Evolutionary conservation across 2,329 filamentous ascomycete genomes (phyloP).

Genomic region (Talaromyces albobiverticillius): DNA sequence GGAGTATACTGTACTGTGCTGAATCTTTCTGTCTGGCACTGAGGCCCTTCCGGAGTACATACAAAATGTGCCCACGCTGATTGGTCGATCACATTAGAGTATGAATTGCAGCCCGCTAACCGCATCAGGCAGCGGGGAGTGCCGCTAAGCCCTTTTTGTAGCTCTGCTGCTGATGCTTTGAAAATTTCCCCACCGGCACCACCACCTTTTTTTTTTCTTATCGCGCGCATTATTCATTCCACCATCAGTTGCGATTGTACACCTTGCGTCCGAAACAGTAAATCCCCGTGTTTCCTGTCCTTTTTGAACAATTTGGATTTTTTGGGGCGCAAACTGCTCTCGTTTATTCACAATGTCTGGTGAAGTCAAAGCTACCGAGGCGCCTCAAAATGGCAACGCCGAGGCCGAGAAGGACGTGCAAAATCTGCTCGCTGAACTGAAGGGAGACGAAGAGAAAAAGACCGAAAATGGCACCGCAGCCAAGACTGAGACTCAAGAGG

Average conservation of each 20-base stretch:
- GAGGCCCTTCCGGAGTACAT: no score
- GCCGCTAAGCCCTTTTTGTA: constrained; percentile 11
- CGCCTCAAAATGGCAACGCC: constrained; percentile 31
- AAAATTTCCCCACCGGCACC: constrained; percentile 14
- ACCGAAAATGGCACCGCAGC: not conserved
- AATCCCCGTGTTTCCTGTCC: not conserved
- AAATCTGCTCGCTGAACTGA: constrained; percentile 44
- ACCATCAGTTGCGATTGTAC: not conserved
- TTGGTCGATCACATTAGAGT: no score
- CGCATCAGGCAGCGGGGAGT: no score
- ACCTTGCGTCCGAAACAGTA: not conserved
- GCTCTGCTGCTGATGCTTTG: not conserved
- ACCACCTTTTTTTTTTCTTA: constrained; percentile 11
- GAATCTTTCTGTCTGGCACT: no score
- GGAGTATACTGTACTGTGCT: no score
- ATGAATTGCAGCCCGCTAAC: no score
- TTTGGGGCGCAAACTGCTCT: constrained; percentile 8
- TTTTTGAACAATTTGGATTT: constrained; percentile 1
- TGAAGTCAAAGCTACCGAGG: constrained; percentile 30
- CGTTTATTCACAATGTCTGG: constrained; percentile 30
- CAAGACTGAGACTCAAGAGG: constrained; percentile 4
- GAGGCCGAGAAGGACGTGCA: constrained; percentile 47
- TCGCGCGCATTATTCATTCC: constrained; percentile 5
- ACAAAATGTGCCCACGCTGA: no score
- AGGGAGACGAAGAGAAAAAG: constrained; percentile 33